A percentile compares a stretch with the other conserved stretches of the same genome.
Evolutionary conservation across 2,329 filamentous ascomycete species (phyloP).

Genomic region (Gyromitra esculenta): DNA sequence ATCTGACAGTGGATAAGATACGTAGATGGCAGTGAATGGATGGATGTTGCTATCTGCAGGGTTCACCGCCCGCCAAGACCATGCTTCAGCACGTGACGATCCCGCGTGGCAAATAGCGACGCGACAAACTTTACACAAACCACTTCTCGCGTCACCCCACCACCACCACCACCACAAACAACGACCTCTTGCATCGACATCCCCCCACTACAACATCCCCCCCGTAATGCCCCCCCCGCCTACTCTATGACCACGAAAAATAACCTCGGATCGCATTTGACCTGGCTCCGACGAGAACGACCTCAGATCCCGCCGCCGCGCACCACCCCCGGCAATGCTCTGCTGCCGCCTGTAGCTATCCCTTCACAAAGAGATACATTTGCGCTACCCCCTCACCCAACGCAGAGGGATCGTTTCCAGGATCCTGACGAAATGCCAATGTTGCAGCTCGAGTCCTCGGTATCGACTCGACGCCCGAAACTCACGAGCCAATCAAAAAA

Average conservation of each 20-base stretch:
- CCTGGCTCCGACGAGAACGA: slow-evolving; percentile 53
- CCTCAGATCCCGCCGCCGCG: slow-evolving; percentile 42
- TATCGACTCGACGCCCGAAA: slow-evolving; percentile 33
- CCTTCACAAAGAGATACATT: slow-evolving; percentile 16
- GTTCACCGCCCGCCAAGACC: slow-evolving; percentile 8
- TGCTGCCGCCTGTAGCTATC: slow-evolving; percentile 43
- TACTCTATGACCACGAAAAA: slow-evolving; percentile 54
- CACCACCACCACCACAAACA: slow-evolving; percentile 3
- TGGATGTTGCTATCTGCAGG: no score
- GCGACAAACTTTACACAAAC: slow-evolving; percentile 3
- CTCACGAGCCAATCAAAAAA: slow-evolving; percentile 19
- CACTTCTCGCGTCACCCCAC: slow-evolving; percentile 27
- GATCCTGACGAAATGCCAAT: slow-evolving; percentile 30
- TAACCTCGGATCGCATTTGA: slow-evolving; percentile 54
- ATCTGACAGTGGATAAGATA: no score
- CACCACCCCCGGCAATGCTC: slow-evolving; percentile 17
- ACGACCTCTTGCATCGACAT: background rate
- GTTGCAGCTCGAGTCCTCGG: slow-evolving; percentile 37
- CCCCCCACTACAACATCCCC: background rate
- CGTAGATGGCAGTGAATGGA: no score
- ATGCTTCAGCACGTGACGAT: background rate
- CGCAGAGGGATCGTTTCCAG: background rate
- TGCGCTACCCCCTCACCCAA: slow-evolving; percentile 20
- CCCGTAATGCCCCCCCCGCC: slow-evolving; percentile 28
- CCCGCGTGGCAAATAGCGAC: slow-evolving; percentile 15